These are phyloP conservation scores for Tylopilus sp. DNA, from an alignment of 768 basidiomycete species.

Conservation along the genomic window DNA sequence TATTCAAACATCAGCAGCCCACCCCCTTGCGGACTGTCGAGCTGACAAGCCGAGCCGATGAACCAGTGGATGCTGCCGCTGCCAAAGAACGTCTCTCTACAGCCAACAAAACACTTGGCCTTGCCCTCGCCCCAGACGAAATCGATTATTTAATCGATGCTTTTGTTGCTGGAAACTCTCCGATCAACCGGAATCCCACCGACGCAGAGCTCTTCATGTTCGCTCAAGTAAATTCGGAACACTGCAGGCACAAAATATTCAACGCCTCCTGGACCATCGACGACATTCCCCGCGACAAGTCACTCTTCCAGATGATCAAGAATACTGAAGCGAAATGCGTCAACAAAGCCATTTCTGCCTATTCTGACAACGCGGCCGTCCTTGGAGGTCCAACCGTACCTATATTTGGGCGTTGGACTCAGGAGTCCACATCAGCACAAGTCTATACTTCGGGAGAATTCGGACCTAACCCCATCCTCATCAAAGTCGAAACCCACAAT, in stretches of 20 bases:
- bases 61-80: constrained; percentile 27
- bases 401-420: constrained; percentile 60
- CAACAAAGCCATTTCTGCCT: constrained; percentile 87
- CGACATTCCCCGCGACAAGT: constrained; percentile 54
- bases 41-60: constrained; percentile 37
- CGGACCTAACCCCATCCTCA: constrained; percentile 83
- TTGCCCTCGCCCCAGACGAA: constrained; percentile 87
- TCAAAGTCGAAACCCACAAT: constrained; percentile 99
- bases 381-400: constrained; percentile 67
- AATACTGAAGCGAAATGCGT: constrained; percentile 84
- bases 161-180: constrained; percentile 66
- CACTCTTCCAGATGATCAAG: constrained; percentile 95
- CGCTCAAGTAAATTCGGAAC: constrained; percentile 99
- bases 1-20: constrained; percentile 63
- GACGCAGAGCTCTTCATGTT: constrained; percentile 99
- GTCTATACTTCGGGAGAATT: constrained; percentile 52
- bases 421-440: constrained; percentile 22
- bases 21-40: constrained; percentile 70
- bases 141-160: constrained; percentile 90
- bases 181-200: constrained; percentile 82
- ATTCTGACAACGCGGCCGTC: constrained; percentile 98
- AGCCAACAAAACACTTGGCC: constrained; percentile 83
- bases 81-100: constrained; percentile 62
- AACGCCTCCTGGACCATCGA: constrained; percentile 96
- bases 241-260: constrained; percentile 99